A percentile compares a stretch with the other conserved stretches of the same genome.
Evolutionary conservation across 2,329 filamentous ascomycete species (phyloP).

Genomic region (Apiospora phragmitis): DNA sequence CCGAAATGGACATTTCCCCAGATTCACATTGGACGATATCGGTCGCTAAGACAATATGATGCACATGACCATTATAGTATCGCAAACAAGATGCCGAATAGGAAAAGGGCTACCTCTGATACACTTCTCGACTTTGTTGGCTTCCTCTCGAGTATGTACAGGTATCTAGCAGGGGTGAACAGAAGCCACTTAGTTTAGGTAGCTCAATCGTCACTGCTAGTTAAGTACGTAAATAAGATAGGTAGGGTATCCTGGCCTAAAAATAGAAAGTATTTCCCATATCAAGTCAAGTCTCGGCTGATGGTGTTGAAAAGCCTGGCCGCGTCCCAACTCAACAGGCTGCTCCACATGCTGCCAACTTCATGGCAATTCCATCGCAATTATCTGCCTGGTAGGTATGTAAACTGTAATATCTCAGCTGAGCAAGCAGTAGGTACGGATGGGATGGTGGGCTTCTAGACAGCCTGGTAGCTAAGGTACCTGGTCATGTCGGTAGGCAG

Average conservation of each 20-base stretch:
- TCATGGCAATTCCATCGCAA: background rate
- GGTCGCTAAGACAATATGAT: background rate
- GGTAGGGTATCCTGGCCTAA: background rate
- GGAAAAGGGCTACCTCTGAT: background rate
- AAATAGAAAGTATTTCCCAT: background rate
- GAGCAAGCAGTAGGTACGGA: background rate
- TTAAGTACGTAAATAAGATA: background rate
- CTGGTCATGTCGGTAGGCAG: too few relatives aligned
- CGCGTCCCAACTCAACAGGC: background rate
- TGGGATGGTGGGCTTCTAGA: too few relatives aligned
- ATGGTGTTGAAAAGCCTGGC: too few relatives aligned
- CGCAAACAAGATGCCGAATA: background rate
- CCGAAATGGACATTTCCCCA: slow-evolving; percentile 7
- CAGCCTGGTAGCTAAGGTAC: too few relatives aligned
- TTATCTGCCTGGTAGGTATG: too few relatives aligned
- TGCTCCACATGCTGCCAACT: background rate
- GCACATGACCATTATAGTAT: background rate
- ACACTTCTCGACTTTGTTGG: background rate
- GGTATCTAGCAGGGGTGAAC: background rate
- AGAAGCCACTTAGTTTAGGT: background rate
- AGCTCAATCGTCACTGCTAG: background rate
- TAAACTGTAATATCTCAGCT: background rate
- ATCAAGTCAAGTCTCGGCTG: background rate
- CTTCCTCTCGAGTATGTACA: background rate
- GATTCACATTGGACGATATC: background rate